Evolutionary conservation across 495 filamentous ascomycete genomes (phyloP).

Genomic region (Copromyces sp.): DNA sequence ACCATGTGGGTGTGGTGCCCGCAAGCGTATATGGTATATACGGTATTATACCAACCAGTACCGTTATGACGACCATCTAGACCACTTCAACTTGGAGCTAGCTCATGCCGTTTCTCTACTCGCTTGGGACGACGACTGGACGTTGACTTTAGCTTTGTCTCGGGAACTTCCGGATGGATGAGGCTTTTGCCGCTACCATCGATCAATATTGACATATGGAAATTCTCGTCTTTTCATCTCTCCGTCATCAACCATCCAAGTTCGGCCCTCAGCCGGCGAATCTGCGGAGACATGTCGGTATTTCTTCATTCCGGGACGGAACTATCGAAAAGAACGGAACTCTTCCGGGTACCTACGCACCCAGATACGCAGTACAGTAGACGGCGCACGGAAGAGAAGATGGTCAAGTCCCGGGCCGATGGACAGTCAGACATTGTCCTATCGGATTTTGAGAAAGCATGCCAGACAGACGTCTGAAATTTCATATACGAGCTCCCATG

Average conservation of each 20-base stretch:
- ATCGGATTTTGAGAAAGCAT: background rate
- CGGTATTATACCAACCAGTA: too few species aligned
- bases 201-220: background rate
- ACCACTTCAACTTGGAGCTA: too few species aligned
- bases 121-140: background rate
- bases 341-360: too few species aligned
- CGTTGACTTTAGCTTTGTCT: background rate
- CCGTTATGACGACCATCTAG: too few species aligned
- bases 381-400: background rate
- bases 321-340: background rate
- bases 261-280: background rate
- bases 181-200: background rate
- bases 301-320: background rate
- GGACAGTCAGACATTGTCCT: background rate
- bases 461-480: background rate
- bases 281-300: background rate
- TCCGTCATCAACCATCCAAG: background rate
- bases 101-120: background rate
- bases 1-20: too few species aligned
- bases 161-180: background rate
- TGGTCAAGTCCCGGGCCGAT: too few species aligned
- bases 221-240: background rate
- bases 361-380: too few species aligned
- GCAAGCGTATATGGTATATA: too few species aligned
- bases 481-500: too few species aligned